These are phyloP conservation scores for Globisporangium ultimum DNA, from an alignment of 352 stramenopile species.

Conservation along the genomic window DNA sequence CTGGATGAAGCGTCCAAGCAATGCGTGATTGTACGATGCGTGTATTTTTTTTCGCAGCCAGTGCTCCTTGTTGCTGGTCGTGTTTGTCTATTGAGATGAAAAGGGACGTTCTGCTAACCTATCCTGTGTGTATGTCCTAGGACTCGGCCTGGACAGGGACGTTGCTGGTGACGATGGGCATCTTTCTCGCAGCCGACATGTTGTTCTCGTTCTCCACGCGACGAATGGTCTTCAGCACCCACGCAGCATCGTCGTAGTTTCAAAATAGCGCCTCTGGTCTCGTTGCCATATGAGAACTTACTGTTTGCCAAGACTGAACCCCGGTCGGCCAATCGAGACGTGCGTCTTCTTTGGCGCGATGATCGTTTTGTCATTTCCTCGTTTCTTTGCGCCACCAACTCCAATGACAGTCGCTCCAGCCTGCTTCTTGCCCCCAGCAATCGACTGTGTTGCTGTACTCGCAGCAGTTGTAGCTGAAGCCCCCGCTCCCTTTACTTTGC, in stretches of 20 bases:
- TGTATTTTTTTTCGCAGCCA: too few relatives aligned
- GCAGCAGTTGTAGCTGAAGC: too few relatives aligned
- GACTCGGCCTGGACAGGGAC: conserved; percentile 31
- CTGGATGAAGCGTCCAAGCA: conserved; percentile 38
- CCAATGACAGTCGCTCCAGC: conserved; percentile 1
- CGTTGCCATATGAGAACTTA: conserved; percentile 16
- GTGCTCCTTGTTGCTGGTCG: background rate
- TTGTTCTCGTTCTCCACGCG: conserved; percentile 24
- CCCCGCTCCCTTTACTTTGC: background rate
- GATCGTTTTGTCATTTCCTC: conserved; percentile 39
- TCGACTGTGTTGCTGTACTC: too few relatives aligned
- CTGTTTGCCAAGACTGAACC: conserved; percentile 76
- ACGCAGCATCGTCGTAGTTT: too few relatives aligned
- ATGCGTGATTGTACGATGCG: conserved; percentile 50
- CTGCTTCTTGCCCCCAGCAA: background rate
- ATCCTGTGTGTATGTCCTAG: conserved; percentile 17
- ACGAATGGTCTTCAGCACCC: too few relatives aligned
- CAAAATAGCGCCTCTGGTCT: too few relatives aligned
- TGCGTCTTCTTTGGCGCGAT: conserved; percentile 73
- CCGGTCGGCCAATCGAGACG: conserved; percentile 73
- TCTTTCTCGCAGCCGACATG: conserved; percentile 41
- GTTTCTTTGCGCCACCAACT: conserved; percentile 28
- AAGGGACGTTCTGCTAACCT: background rate
- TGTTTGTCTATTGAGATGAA: background rate
- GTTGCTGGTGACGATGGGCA: conserved; percentile 26